These are phyloP conservation scores for Fusarium sp. DNA, from an alignment of 2,329 filamentous ascomycete genomes.

Conservation along the genomic window DNA sequence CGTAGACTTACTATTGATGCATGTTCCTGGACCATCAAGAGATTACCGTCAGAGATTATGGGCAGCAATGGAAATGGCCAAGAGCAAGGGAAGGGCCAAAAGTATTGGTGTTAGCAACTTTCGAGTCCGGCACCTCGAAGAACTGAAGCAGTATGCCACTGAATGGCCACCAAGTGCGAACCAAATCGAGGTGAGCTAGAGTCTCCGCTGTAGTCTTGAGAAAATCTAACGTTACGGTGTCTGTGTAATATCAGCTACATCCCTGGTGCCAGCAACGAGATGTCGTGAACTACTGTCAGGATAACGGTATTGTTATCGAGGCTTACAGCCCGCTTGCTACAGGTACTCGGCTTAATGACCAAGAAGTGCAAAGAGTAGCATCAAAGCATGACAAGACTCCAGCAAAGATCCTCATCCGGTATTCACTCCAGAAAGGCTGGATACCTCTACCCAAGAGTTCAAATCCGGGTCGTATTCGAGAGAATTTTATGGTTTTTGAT, in stretches of 20 bases:
- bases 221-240: background rate
- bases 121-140: constrained; percentile 72
- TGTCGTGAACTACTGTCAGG: constrained; percentile 69
- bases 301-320: constrained; percentile 72
- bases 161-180: constrained; percentile 77
- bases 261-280: constrained; percentile 70
- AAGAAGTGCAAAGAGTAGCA: constrained; percentile 64
- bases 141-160: constrained; percentile 71
- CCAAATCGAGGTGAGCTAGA: constrained; percentile 71
- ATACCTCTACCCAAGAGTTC: constrained; percentile 75
- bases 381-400: constrained; percentile 68
- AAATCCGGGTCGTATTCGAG: constrained; percentile 64
- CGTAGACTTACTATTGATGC: constrained; percentile 77
- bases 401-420: constrained; percentile 74
- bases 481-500: constrained; percentile 68
- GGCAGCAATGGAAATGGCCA: constrained; percentile 70
- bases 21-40: constrained; percentile 66
- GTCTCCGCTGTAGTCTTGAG: background rate
- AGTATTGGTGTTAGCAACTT: constrained; percentile 80
- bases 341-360: constrained; percentile 57
- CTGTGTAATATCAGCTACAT: constrained; percentile 64
- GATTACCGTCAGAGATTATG: constrained; percentile 69
- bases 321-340: constrained; percentile 52
- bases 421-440: constrained; percentile 75
- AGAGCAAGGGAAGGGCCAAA: constrained; percentile 67